These are phyloP conservation scores for Pyrenophora teres DNA, from an alignment of 2,329 filamentous ascomycete species.

Conservation along the genomic window DNA sequence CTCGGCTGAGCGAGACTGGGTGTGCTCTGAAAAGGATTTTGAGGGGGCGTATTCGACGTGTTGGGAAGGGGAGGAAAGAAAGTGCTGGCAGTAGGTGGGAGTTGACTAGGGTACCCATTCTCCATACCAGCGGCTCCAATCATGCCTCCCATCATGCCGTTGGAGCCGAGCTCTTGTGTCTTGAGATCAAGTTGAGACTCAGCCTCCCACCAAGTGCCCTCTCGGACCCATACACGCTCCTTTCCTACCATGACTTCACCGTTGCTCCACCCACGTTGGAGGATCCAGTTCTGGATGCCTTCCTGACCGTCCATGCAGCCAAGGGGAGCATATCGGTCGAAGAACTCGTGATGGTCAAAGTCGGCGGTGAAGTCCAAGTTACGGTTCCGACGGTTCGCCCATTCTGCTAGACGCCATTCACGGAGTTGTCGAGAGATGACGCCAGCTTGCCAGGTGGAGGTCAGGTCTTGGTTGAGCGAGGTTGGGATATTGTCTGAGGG, in stretches of 20 bases:
- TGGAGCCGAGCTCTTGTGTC: constrained; percentile 56
- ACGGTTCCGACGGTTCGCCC: constrained; percentile 91
- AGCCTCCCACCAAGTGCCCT: constrained; percentile 95
- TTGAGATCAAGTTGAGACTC: constrained; percentile 95
- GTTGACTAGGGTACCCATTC: constrained; percentile 71
- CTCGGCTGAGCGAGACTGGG: constrained; percentile 53
- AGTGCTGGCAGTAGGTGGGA: constrained; percentile 56
- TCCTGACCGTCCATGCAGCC: constrained; percentile 90
- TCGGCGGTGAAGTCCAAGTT: constrained; percentile 95
- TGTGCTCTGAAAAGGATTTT: constrained; percentile 67
- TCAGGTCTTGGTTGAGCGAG: constrained; percentile 71
- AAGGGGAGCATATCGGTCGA: constrained; percentile 76
- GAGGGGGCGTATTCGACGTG: constrained; percentile 65
- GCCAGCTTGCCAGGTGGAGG: constrained; percentile 91
- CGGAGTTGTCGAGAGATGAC: constrained; percentile 90
- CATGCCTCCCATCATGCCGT: constrained; percentile 55
- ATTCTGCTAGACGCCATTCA: constrained; percentile 91
- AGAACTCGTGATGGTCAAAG: constrained; percentile 92
- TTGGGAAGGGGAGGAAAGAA: constrained; percentile 69
- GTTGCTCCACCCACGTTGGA: constrained; percentile 97
- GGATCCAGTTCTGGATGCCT: constrained; percentile 89
- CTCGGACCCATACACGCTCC: constrained; percentile 94
- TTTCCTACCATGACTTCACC: constrained; percentile 90
- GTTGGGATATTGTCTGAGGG: constrained; percentile 85
- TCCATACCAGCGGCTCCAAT: constrained; percentile 67